Percentiles rank a stretch among this genome's conserved stretches.
Evolutionary conservation across 2,329 filamentous ascomycete species (phyloP).

Genomic region (Apiospora pterosperma): DNA sequence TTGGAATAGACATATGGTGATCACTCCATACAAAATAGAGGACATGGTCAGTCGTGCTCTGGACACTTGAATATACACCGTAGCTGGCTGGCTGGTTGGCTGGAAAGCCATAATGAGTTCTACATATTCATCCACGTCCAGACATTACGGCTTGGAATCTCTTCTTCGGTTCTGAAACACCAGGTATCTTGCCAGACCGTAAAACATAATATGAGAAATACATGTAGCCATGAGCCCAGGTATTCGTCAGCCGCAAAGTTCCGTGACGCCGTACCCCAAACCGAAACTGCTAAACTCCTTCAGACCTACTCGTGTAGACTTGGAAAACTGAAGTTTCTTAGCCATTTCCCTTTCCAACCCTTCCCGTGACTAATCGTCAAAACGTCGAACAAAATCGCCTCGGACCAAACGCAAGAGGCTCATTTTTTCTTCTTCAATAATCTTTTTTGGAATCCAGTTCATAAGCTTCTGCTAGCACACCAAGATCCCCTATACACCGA

Average conservation of each 20-base stretch:
- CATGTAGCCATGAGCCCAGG: not conserved
- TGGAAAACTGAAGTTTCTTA: not conserved
- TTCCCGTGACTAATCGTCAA: not conserved
- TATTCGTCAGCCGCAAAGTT: not conserved
- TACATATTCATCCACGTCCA: not conserved
- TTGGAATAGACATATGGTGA: not conserved
- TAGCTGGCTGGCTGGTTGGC: not conserved
- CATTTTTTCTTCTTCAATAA: too few species aligned
- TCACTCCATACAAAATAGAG: not conserved
- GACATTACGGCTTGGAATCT: not conserved
- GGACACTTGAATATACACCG: not conserved
- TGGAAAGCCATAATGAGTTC: not conserved
- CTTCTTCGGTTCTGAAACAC: not conserved
- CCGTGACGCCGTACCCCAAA: not conserved
- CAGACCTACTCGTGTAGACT: not conserved
- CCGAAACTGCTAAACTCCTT: not conserved
- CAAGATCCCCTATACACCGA: not conserved
- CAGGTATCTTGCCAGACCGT: not conserved
- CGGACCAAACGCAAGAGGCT: not conserved
- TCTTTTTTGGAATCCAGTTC: conserved; percentile 1
- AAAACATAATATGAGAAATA: not conserved
- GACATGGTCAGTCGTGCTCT: not conserved
- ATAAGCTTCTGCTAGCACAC: not conserved
- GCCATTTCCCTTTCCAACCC: not conserved
- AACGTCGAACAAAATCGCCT: not conserved